phyloP scores from a whole-genome alignment of 2,329 filamentous ascomycete genomes.

The Blumeria graminis region DNA sequence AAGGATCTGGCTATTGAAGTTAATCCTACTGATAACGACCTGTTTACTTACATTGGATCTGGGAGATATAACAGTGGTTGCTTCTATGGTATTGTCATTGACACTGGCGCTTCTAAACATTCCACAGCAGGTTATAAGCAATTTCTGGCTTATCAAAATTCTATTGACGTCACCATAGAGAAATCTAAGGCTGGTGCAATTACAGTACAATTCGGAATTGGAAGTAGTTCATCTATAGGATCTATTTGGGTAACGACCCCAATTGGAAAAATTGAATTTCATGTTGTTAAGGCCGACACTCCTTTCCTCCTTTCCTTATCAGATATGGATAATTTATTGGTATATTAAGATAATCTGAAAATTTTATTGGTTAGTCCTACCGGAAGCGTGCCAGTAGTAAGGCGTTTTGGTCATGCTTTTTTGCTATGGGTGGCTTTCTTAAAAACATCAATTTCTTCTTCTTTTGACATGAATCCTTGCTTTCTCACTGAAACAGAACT shows the following conservation, averaged over 20 bases:
- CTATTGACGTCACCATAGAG: background rate
- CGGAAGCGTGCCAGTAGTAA: background rate
- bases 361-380: background rate
- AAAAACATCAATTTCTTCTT: background rate
- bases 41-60: background rate
- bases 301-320: background rate
- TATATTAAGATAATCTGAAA: background rate
- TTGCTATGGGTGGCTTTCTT: background rate
- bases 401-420: background rate
- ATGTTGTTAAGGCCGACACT: background rate
- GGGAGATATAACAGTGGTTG: background rate
- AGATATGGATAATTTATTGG: background rate
- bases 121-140: constrained; percentile 1
- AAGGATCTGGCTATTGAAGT: background rate
- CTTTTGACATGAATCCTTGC: background rate
- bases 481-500: background rate
- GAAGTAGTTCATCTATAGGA: background rate
- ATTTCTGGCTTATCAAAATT: background rate
- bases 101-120: constrained; percentile 1
- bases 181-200: background rate
- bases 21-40: background rate
- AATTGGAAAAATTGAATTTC: background rate
- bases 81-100: constrained; percentile 2
- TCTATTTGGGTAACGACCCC: background rate
- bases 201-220: background rate